These are phyloP conservation scores for Crepidotus variabilis DNA, from an alignment of 768 basidiomycete genomes.

Conservation along the genomic window DNA sequence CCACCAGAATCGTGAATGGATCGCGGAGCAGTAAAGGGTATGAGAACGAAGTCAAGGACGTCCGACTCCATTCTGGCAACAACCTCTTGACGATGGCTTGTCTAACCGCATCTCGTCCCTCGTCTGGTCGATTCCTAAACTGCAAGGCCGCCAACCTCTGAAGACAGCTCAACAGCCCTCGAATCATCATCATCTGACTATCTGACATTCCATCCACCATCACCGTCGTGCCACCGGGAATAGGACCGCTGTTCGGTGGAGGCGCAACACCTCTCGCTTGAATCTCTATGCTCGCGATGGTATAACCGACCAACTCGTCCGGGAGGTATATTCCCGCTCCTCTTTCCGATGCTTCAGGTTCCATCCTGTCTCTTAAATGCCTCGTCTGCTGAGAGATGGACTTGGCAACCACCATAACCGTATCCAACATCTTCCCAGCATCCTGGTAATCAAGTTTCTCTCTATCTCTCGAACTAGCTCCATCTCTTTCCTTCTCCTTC, in stretches of 20 bases:
- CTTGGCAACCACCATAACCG: slow-evolving; percentile 74
- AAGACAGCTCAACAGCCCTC: slow-evolving; percentile 70
- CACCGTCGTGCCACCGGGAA: slow-evolving; percentile 22
- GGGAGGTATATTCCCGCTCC: slow-evolving; percentile 89
- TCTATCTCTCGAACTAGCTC: slow-evolving; percentile 18
- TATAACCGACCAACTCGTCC: slow-evolving; percentile 88
- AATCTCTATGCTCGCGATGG: slow-evolving; percentile 77
- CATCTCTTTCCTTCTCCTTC: slow-evolving; percentile 30
- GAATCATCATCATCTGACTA: slow-evolving; percentile 70
- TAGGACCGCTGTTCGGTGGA: slow-evolving; percentile 2
- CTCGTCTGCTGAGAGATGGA: slow-evolving; percentile 82
- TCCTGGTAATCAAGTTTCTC: slow-evolving; percentile 55
- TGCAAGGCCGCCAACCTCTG: slow-evolving; percentile 61
- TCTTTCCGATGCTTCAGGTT: slow-evolving; percentile 68
- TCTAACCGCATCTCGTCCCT: slow-evolving; percentile 71
- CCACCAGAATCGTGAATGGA: slow-evolving; percentile 85
- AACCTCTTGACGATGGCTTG: slow-evolving; percentile 88
- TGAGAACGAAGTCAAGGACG: slow-evolving; percentile 77
- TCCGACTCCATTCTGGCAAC: slow-evolving; percentile 88
- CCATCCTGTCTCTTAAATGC: slow-evolving; percentile 73
- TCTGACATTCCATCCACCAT: slow-evolving; percentile 79
- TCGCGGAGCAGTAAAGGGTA: slow-evolving; percentile 86
- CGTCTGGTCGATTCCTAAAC: slow-evolving; percentile 68
- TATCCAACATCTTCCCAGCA: slow-evolving; percentile 80
- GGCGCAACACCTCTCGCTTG: slow-evolving; percentile 61